Evolutionary conservation across 176 grass and related monocot species (phyloP), one percentile per base, ranked within the genome.

Genomic region (Eleusine indica): DNA sequence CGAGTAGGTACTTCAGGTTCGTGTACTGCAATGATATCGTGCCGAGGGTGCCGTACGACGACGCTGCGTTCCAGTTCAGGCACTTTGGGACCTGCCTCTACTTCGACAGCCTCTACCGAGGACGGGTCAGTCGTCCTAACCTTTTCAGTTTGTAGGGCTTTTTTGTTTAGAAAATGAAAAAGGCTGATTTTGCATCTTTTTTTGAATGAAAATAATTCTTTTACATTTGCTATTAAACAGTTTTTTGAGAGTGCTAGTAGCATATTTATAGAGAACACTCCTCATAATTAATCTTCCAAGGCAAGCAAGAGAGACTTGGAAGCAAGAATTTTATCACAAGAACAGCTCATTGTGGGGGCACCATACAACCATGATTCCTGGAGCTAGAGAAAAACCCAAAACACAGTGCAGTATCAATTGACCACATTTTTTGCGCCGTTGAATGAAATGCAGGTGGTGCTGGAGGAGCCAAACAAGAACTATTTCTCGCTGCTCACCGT

Each of bases 391-490:
- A 29, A 74, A 62, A 16, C 51, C 53, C 54, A 29, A 63, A 64
- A 66, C 2, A 9, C 10, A 37, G 17, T 3, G 25, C 71, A 3
- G 44, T n/a, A 60, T 44, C 17, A 74, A 41, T 58, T 73, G 78
- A 89, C 56, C 9, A 17, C 2, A 7, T 13, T 29, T 57, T 70
- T 56, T 71, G 53, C 54, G 6, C 9, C 57, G 13, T 44, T 11
- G 54, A 30, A 76, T 17, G 63, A n/a, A 22, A 51, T 16, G 47
- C 82, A 95, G 93, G 90, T 89, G 49, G 44, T 81, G 7, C 41
- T 14, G 19, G 90, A 98, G 82, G 95, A 98, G 48, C 92, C 95
- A 1, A 97, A 95, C 80, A 98, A 91, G 87, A 95, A 98, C 70
- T 94, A 98, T 47, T 93, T 97, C 88, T 90, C 87, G 10, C 5